Base-by-base conservation (phyloP, 371 early-diverging fungal genomes). In the Haplosporangium sp. region DNA sequence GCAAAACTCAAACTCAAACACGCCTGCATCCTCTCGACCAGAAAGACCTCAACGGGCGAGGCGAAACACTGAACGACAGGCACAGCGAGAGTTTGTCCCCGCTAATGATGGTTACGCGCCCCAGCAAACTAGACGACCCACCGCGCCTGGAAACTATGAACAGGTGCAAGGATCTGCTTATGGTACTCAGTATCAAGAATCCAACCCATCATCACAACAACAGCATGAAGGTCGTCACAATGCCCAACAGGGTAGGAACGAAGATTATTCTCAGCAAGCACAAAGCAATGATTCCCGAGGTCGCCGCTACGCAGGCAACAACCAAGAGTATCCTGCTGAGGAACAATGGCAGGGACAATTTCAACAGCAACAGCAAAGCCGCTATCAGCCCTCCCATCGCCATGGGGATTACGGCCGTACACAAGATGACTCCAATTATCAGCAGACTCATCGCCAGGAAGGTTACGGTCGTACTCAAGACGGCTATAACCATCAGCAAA, bases 351-450 rank as follows among this genome's bases (percentile, higher is more conserved):
- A 58, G 14, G 45, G 50, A 46, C 21, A 37, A 18, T 23, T 29
- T 23, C 58, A 66, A 18, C 40, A 41, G 9, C 53, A 58, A 58
- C 52, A 38, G 37, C 40, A 29, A 21, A 9, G 13, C 29, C 29
- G 29, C 4, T 29, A 29, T 29, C 29, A 29, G 4, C 29, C 29
- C 29, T 2, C 29, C 29, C 29, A 4, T 29, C 29, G 29, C 29
- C 29, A 29, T 29, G 55, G 23, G 1, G 38, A 40, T 6, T 36
- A 64, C 2, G 21, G 45, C 18, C 45, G 23, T 11, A 64, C 59
- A 60, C 50, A 59, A 37, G 7, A 45, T 14, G 23, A 57, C 37
- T 38, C 50, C n/a, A 36, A 69, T 20, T 14, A 13, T 43, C 58
- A 62, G 29, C 21, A 60, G 6, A 29, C 46, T 20, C 42, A n/a